Evolutionary conservation across 768 basidiomycete genomes (phyloP).

Genomic region (Russula lepida): DNA sequence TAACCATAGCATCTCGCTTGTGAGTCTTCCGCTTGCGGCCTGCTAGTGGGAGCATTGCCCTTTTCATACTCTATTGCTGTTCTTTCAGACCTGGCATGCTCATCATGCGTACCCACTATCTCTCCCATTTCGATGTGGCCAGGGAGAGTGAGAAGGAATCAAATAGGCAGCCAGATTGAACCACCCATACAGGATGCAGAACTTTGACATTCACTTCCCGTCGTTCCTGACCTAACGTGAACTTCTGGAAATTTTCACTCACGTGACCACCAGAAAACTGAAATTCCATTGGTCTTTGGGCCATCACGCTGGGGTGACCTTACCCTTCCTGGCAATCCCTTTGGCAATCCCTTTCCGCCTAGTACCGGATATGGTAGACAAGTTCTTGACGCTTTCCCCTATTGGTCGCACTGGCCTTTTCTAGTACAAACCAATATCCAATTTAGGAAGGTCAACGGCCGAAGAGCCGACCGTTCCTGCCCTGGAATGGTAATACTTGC

Average conservation of each 20-base stretch:
- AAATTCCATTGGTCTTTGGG: neutral
- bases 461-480: neutral
- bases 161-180: neutral
- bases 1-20: neutral
- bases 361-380: neutral
- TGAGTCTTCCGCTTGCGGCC: no score
- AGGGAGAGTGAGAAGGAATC: neutral
- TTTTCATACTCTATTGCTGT: neutral
- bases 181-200: neutral
- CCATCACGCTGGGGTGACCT: neutral
- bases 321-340: neutral
- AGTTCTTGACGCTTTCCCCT: neutral
- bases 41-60: no score
- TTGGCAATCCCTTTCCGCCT: neutral
- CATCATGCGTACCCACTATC: neutral
- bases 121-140: neutral
- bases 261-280: neutral
- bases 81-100: neutral
- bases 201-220: neutral
- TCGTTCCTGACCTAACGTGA: neutral
- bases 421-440: conserved; percentile 8
- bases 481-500: neutral
- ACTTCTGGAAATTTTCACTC: neutral
- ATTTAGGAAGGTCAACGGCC: conserved; percentile 14
- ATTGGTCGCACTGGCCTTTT: conserved; percentile 2